A percentile compares a stretch with the other conserved stretches of the same genome.
These are phyloP conservation scores for Apiospora hydei DNA, from an alignment of 2,329 filamentous ascomycete genomes.

Conservation along the genomic window DNA sequence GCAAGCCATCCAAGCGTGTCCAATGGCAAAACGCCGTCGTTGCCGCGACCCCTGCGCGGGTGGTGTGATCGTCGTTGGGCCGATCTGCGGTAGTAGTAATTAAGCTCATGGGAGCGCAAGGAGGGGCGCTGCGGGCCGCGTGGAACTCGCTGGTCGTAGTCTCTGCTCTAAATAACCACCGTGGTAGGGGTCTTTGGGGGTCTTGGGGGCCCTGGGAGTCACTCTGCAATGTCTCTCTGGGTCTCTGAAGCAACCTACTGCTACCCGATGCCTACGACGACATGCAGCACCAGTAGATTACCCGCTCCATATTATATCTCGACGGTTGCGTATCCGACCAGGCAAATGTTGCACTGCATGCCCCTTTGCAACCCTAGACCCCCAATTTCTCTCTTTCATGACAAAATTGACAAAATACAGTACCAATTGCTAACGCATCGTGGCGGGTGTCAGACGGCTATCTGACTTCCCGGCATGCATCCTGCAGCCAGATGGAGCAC, in stretches of 20 bases:
- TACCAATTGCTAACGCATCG: neutral
- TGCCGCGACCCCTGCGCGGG: neutral
- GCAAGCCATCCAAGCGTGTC: neutral
- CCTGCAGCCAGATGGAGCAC: neutral
- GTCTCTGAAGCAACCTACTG: too few relatives aligned
- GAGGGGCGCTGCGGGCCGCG: constrained; percentile 3
- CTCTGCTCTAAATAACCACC: too few relatives aligned
- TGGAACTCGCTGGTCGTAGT: neutral
- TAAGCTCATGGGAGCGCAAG: constrained; percentile 17
- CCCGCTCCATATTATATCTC: constrained; percentile 5
- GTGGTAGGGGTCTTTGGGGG: neutral
- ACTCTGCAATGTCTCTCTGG: neutral
- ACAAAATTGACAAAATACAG: neutral
- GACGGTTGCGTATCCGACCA: constrained; percentile 6
- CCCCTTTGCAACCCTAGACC: neutral
- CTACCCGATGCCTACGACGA: neutral
- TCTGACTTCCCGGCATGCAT: neutral
- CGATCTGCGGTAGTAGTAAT: constrained; percentile 10
- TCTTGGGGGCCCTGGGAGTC: neutral
- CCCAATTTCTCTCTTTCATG: neutral
- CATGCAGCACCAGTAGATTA: neutral
- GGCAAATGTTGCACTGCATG: neutral
- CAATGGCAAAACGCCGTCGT: constrained; percentile 1
- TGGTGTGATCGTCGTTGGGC: constrained; percentile 7
- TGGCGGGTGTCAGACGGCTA: neutral